A percentile compares a stretch with the other conserved stretches of the same genome.
Evolutionary conservation across 164 flowering plant species (phyloP).

Genomic region (Echeveria elegans): DNA sequence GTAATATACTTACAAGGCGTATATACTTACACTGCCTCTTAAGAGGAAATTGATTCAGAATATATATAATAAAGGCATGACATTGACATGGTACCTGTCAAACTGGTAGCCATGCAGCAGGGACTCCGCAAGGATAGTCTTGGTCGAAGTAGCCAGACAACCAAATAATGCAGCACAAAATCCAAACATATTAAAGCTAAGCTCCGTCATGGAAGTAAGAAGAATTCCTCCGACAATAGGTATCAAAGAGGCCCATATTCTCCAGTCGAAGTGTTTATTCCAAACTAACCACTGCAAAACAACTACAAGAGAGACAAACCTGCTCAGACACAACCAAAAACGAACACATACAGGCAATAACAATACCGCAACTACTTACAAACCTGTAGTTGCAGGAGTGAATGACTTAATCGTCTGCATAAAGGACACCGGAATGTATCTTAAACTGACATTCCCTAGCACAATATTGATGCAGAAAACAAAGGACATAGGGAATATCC

Average conservation of each 20-base stretch:
- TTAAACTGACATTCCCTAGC: constrained; percentile 88
- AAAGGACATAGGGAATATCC: constrained; percentile 97
- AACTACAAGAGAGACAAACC: constrained; percentile 34
- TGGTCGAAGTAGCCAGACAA: constrained; percentile 93
- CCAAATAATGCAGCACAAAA: constrained; percentile 92
- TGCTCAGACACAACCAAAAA: not conserved
- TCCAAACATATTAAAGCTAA: constrained; percentile 83
- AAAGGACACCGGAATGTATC: constrained; percentile 94
- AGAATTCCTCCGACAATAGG: constrained; percentile 98
- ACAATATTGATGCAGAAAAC: constrained; percentile 95
- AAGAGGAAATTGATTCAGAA: not conserved
- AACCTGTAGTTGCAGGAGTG: constrained; percentile 99
- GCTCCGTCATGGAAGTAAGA: constrained; percentile 87
- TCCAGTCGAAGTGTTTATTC: constrained; percentile 81
- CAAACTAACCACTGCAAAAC: constrained; percentile 93
- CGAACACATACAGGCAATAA: not conserved
- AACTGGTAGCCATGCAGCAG: constrained; percentile 92
- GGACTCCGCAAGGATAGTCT: constrained; percentile 95
- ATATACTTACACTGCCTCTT: no score
- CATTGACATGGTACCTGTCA: constrained; percentile 55
- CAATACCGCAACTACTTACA: constrained; percentile 11
- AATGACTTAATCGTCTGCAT: constrained; percentile 99
- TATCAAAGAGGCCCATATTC: constrained; percentile 84
- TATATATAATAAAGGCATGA: not conserved
- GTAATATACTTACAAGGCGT: no score